A percentile compares a stretch with the other conserved stretches of the same genome.
These are phyloP conservation scores for Ambrosiella beaveri DNA, from an alignment of 2,329 filamentous ascomycete species.

Conservation along the genomic window DNA sequence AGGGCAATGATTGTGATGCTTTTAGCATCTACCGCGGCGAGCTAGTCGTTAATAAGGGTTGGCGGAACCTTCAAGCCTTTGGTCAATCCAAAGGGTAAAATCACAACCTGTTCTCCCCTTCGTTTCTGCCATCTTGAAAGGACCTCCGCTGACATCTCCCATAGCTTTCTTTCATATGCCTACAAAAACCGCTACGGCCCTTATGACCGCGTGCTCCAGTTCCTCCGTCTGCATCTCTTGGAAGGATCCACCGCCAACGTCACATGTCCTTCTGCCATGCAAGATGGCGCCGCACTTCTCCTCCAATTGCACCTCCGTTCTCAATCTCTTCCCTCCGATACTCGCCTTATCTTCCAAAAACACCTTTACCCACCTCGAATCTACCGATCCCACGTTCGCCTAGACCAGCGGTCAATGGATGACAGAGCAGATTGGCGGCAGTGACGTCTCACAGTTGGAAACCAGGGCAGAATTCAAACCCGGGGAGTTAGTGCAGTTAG, in stretches of 20 bases:
- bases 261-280: conserved; percentile 50
- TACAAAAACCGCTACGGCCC: conserved; percentile 36
- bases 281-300: conserved; percentile 41
- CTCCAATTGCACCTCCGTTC: conserved; percentile 27
- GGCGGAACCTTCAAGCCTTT: conserved; percentile 43
- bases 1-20: conserved; percentile 37
- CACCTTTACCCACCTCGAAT: conserved; percentile 35
- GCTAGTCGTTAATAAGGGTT: conserved; percentile 48
- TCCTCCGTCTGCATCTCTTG: conserved; percentile 41
- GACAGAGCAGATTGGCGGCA: conserved; percentile 53
- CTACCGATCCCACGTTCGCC: conserved; percentile 28
- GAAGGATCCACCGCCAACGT: conserved; percentile 40
- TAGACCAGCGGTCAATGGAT: conserved; percentile 69
- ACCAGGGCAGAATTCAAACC: conserved; percentile 31
- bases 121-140: neutral
- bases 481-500: neutral
- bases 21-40: conserved; percentile 43
- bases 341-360: conserved; percentile 30
- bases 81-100: conserved; percentile 35
- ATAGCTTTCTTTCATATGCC: conserved; percentile 39
- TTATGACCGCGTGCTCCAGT: conserved; percentile 41
- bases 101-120: neutral
- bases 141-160: neutral
- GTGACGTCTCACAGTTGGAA: conserved; percentile 51
- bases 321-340: conserved; percentile 17